Evolutionary conservation across 140 eudicot species (phyloP).

Genomic region (Flaveria floridana): DNA sequence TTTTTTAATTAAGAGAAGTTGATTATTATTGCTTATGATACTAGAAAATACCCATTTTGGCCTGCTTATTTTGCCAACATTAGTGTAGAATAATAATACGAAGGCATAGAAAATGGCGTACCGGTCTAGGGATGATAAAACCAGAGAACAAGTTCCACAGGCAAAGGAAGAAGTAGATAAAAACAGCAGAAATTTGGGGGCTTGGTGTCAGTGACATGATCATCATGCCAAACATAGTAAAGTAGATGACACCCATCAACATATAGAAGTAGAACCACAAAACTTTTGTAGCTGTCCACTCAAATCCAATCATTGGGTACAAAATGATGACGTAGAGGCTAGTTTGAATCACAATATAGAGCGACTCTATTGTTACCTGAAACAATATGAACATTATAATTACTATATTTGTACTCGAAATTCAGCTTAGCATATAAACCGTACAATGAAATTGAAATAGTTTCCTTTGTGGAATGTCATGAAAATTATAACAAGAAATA

Average conservation of each 20-base stretch:
- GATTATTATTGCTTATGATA: neutral
- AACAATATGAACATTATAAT: slow-evolving; percentile 12
- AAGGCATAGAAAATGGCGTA: slow-evolving; percentile 22
- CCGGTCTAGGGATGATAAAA: slow-evolving; percentile 60
- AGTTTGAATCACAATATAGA: slow-evolving; percentile 49
- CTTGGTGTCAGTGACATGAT: slow-evolving; percentile 58
- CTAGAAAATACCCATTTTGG: neutral
- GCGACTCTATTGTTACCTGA: slow-evolving; percentile 58
- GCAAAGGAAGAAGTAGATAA: slow-evolving; percentile 59
- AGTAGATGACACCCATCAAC: slow-evolving; percentile 52
- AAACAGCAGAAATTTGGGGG: slow-evolving; percentile 49
- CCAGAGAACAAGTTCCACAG: slow-evolving; percentile 80
- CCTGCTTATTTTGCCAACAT: neutral
- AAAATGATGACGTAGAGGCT: slow-evolving; percentile 40
- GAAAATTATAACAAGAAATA: neutral
- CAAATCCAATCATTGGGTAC: slow-evolving; percentile 60
- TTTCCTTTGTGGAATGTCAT: slow-evolving; percentile 8
- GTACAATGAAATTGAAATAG: neutral
- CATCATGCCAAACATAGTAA: slow-evolving; percentile 70
- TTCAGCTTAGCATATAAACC: neutral
- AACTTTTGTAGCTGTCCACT: slow-evolving; percentile 50
- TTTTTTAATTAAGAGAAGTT: neutral
- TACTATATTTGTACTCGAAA: neutral
- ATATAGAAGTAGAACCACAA: slow-evolving; percentile 57
- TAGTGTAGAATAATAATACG: neutral